Base-by-base conservation (phyloP, 1,284 basidiomycete genomes). In the Uromyces viciae-fabae region DNA sequence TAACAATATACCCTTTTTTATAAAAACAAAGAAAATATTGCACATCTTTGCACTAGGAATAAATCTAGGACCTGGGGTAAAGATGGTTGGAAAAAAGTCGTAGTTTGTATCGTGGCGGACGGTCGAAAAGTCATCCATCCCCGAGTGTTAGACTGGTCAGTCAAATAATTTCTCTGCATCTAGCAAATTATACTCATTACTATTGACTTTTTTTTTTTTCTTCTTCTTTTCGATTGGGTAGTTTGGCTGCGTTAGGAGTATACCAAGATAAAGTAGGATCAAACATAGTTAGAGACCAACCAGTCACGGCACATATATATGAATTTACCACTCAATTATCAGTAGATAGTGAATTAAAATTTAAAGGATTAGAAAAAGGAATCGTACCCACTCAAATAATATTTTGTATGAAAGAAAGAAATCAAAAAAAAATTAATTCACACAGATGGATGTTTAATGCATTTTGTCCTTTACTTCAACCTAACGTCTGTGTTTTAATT, bases 41-140 rank as follows among this genome's bases (percentile, higher is more conserved):
- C 87, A 17, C 86, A 97, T 86, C 88, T 98, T 8, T 98, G 96
- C 86, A 92, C 93, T 14, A 90, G 96, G 49, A 95, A 95, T 87
- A 94, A 94, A 84, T 95, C 93, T 15, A 91, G 94, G 81, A 96
- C 94, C 0, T 99, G 96, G 97, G 96, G 96, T 3, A 90, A 91
- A 8, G 94, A 98, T 78, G 92, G 94, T 0, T 99, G 96, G 96
- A 94, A 98, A 85, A 98, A 97, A 90, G 93, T 97, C 25, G 94
- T 97, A 2, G 93, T 98, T 2, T 95, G 93, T 85, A 97, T 99
- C 83, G 92, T 99, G 46, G 92, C 95, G 0, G 96, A 99, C 85
- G 97, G 96, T 0, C 91, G 97, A 33, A 93, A 92, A 85, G 93
- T 94, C 83, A 89, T 98, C 40, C 93, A 98, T 85, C 94, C 95